Evolutionary conservation across 176 grass and related monocot genomes (phyloP).

Genomic region (Luzula sylvatica): DNA sequence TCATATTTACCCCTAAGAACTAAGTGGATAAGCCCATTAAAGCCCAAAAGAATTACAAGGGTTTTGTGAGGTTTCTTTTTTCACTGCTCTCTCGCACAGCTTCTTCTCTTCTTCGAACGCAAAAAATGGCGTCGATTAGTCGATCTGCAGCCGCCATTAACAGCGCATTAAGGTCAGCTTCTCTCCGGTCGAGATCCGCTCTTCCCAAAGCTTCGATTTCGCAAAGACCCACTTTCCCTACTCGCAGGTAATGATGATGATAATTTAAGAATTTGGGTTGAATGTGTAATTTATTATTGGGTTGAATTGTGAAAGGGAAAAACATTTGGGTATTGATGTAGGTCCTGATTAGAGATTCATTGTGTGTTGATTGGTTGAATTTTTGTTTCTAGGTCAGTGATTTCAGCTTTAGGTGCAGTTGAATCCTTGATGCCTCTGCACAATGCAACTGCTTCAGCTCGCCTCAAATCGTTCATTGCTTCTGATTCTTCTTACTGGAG

Average conservation of each 20-base stretch:
- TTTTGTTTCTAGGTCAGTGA: slow-evolving; percentile 13
- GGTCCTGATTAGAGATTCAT: not conserved
- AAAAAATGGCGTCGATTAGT: slow-evolving; percentile 53
- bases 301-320: no score
- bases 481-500: slow-evolving; percentile 54
- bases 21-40: no score
- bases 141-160: slow-evolving; percentile 26
- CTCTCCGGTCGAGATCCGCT: slow-evolving; percentile 20
- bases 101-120: not conserved
- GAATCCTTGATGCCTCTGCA: slow-evolving; percentile 68
- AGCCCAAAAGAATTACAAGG: not conserved
- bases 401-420: slow-evolving; percentile 26
- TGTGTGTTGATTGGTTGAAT: not conserved
- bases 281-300: no score
- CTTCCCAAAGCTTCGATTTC: slow-evolving; percentile 11
- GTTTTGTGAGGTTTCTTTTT: slow-evolving; percentile 3
- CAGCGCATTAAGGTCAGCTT: slow-evolving; percentile 23
- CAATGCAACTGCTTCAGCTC: slow-evolving; percentile 42
- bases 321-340: no score
- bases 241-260: slow-evolving; percentile 31
- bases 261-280: no score
- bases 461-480: slow-evolving; percentile 61
- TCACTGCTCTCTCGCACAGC: not conserved
- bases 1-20: no score
- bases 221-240: not conserved